Percentiles rank a stretch among this genome's conserved stretches.
Conservation (phyloP, 192 early-diverging fungal species). For the Entomortierella parvispora region DNA sequence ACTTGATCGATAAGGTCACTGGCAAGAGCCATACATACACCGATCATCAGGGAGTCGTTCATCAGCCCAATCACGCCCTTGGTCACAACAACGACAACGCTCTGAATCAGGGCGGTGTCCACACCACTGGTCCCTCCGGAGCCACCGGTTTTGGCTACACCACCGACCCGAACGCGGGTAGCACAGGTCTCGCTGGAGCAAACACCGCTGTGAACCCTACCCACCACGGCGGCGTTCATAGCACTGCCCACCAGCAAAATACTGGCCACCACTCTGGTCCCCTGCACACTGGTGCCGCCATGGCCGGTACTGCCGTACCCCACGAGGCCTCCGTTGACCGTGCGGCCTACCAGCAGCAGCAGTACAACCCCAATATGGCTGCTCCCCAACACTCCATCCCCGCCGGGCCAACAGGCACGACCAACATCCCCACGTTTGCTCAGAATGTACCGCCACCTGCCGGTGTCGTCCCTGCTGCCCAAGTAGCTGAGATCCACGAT, state of each 20-base stretch:
- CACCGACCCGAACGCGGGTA: background rate
- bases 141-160: background rate
- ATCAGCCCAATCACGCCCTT: too few species aligned
- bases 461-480: conserved; percentile 14
- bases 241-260: background rate
- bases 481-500: conserved; percentile 4
- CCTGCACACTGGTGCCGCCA: conserved; percentile 29
- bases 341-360: conserved; percentile 20
- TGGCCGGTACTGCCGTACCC: conserved; percentile 13
- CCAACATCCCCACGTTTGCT: conserved; percentile 13
- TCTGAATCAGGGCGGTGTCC: background rate
- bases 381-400: conserved; percentile 3
- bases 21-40: conserved; percentile 18
- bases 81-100: background rate
- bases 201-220: background rate
- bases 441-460: conserved; percentile 19
- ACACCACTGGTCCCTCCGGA: background rate
- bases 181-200: too few species aligned
- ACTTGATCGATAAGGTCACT: conserved; percentile 29
- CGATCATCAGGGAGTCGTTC: too few species aligned
- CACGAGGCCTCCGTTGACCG: conserved; percentile 11
- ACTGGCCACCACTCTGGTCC: background rate
- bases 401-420: conserved; percentile 30
- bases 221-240: background rate
- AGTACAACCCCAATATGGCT: background rate